Percentiles rank a stretch among this genome's conserved stretches.
Conservation (phyloP, 371 early-diverging fungal genomes). For the Basidiobolus meristosporus region DNA sequence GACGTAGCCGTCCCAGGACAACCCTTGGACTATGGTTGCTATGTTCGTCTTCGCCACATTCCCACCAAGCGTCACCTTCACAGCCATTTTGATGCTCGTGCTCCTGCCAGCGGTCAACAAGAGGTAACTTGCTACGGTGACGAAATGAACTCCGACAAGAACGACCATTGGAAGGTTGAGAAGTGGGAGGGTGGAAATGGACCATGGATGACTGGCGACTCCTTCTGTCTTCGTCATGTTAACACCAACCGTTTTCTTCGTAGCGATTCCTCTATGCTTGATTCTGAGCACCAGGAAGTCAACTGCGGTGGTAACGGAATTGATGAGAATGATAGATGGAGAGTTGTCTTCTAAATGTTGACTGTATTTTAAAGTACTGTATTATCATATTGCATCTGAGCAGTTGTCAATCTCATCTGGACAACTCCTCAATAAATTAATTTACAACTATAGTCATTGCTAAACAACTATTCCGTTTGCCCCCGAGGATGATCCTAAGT, state of each 20-base stretch:
- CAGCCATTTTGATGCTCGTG: constrained; percentile 23
- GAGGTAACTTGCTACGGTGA: constrained; percentile 35
- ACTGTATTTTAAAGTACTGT: not conserved
- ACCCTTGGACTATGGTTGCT: constrained; percentile 22
- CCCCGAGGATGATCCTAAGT: too few species aligned
- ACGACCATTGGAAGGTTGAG: constrained; percentile 39
- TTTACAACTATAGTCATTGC: not conserved
- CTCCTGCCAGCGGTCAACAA: constrained; percentile 30
- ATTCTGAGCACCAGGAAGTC: constrained; percentile 24
- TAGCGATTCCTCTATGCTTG: constrained; percentile 12
- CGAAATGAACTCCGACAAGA: constrained; percentile 19
- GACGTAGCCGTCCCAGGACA: constrained; percentile 11
- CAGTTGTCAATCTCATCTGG: too few species aligned
- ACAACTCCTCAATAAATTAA: not conserved
- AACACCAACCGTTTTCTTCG: constrained; percentile 23
- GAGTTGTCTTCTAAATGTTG: not conserved
- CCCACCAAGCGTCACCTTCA: constrained; percentile 27
- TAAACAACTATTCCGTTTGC: not conserved
- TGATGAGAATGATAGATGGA: constrained; percentile 38
- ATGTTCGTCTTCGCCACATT: constrained; percentile 26
- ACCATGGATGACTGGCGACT: constrained; percentile 24
- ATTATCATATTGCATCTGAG: not conserved
- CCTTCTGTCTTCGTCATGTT: constrained; percentile 23
- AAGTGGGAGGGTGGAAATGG: constrained; percentile 14
- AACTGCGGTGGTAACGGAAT: constrained; percentile 20